A percentile compares a stretch with the other conserved stretches of the same genome.
Evolutionary conservation across 257 asterid species (phyloP).

Genomic region (Solanum clarkiae): DNA sequence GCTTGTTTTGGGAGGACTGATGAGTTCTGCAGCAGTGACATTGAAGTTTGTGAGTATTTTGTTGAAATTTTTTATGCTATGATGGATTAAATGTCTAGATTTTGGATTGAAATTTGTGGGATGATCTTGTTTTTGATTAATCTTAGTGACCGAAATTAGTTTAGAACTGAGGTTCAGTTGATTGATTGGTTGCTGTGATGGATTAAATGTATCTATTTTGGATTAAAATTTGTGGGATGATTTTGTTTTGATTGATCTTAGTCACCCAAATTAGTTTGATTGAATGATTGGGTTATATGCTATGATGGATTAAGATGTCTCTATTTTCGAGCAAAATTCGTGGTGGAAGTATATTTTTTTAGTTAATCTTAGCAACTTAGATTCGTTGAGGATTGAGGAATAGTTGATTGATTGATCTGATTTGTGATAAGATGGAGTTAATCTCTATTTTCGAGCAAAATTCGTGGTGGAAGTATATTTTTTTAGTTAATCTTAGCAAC

Average conservation of each 20-base stretch:
- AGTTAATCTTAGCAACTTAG: neutral
- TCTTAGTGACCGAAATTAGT: neutral
- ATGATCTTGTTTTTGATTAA: neutral
- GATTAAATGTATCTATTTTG: neutral
- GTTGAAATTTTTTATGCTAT: neutral
- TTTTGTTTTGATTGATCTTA: neutral
- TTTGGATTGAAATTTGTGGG: neutral
- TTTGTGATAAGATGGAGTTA: neutral
- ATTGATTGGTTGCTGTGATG: neutral
- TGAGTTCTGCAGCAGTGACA: constrained; percentile 42
- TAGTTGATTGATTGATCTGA: neutral
- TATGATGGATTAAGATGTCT: neutral
- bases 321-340: neutral
- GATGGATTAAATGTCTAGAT: neutral
- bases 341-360: neutral
- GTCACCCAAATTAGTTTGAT: neutral
- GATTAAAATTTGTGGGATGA: neutral
- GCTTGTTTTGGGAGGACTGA: constrained; percentile 33
- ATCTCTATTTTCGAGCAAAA: neutral
- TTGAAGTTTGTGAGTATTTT: constrained; percentile 38
- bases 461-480: neutral
- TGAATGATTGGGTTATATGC: neutral
- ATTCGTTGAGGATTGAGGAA: neutral
- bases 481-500: neutral
- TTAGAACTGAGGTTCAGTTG: neutral